These are phyloP conservation scores for Coemansia sp. DNA, from an alignment of 371 early-diverging fungal species.

Conservation along the genomic window DNA sequence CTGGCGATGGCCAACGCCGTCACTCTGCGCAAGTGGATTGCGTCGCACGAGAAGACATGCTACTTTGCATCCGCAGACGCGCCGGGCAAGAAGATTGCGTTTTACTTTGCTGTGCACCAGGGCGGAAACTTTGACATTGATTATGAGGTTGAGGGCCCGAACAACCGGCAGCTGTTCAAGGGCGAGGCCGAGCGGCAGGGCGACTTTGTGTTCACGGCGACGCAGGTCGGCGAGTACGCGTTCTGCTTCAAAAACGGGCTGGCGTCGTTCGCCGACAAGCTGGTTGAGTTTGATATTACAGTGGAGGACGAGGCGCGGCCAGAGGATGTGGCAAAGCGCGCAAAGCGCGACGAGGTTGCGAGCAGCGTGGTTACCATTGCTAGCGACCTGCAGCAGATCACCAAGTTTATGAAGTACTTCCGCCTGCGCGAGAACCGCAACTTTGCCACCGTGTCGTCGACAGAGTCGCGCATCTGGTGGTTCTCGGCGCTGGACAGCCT, in stretches of 20 bases:
- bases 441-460: slow-evolving; percentile 79
- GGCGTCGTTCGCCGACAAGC: slow-evolving; percentile 86
- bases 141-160: slow-evolving; percentile 75
- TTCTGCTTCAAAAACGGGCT: slow-evolving; percentile 92
- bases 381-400: slow-evolving; percentile 60
- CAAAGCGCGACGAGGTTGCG: slow-evolving; percentile 64
- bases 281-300: slow-evolving; percentile 89
- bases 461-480: slow-evolving; percentile 85
- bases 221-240: slow-evolving; percentile 79
- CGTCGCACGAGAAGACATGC: slow-evolving; percentile 83
- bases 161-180: slow-evolving; percentile 58
- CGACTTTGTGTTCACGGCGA: slow-evolving; percentile 85
- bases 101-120: slow-evolving; percentile 95
- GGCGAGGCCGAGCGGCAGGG: slow-evolving; percentile 87
- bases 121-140: slow-evolving; percentile 94
- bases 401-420: slow-evolving; percentile 80
- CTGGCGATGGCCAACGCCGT: slow-evolving; percentile 52
- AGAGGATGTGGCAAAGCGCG: slow-evolving; percentile 51
- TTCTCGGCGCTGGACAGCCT: slow-evolving; percentile 74
- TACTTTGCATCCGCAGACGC: slow-evolving; percentile 70
- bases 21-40: slow-evolving; percentile 82
- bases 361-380: slow-evolving; percentile 52
- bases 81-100: slow-evolving; percentile 82
- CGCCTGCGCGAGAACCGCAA: slow-evolving; percentile 87
- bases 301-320: slow-evolving; percentile 77